Percentiles rank a stretch among this genome's conserved stretches.
Evolutionary conservation across 1,284 basidiomycete genomes (phyloP).

Genomic region (Pseudozyma flocculosa): DNA sequence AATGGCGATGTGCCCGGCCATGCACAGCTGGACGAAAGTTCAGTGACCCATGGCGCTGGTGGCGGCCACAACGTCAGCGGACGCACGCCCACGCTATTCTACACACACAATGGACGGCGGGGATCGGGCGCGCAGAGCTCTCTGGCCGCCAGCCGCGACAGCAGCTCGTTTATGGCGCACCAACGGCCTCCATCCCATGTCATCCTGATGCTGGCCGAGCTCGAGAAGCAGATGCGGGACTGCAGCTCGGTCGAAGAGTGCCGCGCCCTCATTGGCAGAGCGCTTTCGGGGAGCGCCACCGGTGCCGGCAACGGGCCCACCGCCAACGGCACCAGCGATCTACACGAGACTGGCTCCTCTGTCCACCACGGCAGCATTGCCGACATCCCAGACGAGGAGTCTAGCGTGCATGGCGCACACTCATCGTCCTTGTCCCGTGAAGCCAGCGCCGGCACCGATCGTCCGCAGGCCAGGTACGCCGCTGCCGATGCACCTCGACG

Average conservation of each 20-base stretch:
- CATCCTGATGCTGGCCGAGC: conserved; percentile 26
- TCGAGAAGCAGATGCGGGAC: conserved; percentile 40
- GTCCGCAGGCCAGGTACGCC: too few species aligned
- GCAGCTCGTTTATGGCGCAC: too few species aligned
- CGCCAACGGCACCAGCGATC: not conserved
- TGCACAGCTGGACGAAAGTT: conserved; percentile 1
- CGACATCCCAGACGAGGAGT: too few species aligned
- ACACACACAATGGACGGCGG: too few species aligned
- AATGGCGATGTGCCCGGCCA: conserved; percentile 5
- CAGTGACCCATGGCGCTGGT: conserved; percentile 12
- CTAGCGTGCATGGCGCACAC: too few species aligned
- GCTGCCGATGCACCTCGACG: too few species aligned
- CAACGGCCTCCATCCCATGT: conserved; percentile 1
- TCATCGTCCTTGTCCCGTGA: not conserved
- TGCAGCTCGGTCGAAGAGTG: conserved; percentile 45
- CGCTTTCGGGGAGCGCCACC: conserved; percentile 12
- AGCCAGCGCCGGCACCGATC: conserved; percentile 1
- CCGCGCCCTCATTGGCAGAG: conserved; percentile 30
- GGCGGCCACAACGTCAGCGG: too few species aligned
- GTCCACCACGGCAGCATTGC: too few species aligned
- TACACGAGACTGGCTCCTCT: too few species aligned
- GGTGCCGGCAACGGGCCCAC: conserved; percentile 7
- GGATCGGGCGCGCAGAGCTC: too few species aligned
- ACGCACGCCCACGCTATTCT: too few species aligned
- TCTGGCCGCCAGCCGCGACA: too few species aligned